Percentiles rank a stretch among this genome's conserved stretches.
Evolutionary conservation across 1,284 basidiomycete species (phyloP).

Genomic region (Rhodotorula mucilaginosa): DNA sequence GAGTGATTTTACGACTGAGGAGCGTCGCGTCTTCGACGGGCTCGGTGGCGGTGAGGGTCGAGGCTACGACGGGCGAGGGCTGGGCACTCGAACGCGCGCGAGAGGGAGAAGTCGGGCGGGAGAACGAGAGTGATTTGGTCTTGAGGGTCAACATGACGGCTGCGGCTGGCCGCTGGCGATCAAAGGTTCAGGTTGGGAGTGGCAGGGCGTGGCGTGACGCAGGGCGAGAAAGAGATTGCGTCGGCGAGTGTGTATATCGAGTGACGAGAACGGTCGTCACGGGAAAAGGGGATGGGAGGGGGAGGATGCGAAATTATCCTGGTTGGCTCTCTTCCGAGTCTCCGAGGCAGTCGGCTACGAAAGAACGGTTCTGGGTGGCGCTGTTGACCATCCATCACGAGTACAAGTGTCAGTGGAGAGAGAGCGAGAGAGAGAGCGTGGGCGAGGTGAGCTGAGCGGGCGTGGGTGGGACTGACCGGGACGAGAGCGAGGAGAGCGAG

Average conservation of each 20-base stretch:
- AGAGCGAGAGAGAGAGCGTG: not conserved
- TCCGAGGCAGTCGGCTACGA: slow-evolving; percentile 7
- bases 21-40: not conserved
- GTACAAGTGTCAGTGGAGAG: not conserved
- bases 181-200: not conserved
- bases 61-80: not conserved
- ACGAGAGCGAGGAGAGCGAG: not conserved
- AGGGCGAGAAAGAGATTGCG: not conserved
- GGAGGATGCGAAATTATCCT: not conserved
- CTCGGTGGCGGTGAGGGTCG: not conserved
- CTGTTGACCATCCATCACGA: not conserved
- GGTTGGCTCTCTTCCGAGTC: not conserved
- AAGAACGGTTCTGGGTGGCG: slow-evolving; percentile 1
- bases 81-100: slow-evolving; percentile 5
- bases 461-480: not conserved
- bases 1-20: not conserved
- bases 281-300: not conserved
- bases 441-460: not conserved
- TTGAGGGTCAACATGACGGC: slow-evolving; percentile 23
- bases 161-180: no score
- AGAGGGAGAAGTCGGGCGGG: slow-evolving; percentile 24
- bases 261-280: not conserved
- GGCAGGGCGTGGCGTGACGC: not conserved
- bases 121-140: slow-evolving; percentile 24
- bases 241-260: not conserved